A percentile compares a stretch with the other conserved stretches of the same genome.
These are phyloP conservation scores for Ogataea naganishii DNA, from an alignment of 805 yeast species.

Conservation along the genomic window DNA sequence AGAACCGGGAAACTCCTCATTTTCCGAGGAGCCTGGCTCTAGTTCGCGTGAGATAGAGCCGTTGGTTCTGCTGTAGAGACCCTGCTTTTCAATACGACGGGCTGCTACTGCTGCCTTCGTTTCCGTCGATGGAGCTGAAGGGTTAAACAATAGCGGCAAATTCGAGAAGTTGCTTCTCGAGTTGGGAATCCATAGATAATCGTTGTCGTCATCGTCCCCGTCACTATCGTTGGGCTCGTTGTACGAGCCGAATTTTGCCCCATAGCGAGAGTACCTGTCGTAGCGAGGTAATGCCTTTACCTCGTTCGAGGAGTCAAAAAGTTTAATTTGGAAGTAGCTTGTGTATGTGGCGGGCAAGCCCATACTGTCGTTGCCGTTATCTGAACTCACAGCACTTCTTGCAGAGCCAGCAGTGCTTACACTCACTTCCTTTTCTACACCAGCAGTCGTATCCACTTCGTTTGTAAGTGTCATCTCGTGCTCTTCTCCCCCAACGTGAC, in stretches of 20 bases:
- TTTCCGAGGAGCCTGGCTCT: not conserved
- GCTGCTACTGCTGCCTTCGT: not conserved
- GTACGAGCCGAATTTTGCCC: constrained; percentile 1
- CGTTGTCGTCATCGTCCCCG: constrained; percentile 18
- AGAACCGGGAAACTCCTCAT: too few relatives aligned
- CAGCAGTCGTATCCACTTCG: too few relatives aligned
- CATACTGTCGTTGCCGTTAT: too few relatives aligned
- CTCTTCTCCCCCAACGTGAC: too few relatives aligned
- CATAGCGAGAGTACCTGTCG: constrained; percentile 7
- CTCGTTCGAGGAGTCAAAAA: constrained; percentile 25
- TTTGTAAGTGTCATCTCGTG: too few relatives aligned
- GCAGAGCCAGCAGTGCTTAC: too few relatives aligned
- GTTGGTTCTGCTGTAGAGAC: not conserved
- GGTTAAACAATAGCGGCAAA: constrained; percentile 29
- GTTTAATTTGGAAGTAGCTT: constrained; percentile 39
- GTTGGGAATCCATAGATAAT: constrained; percentile 35
- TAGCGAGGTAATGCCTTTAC: constrained; percentile 12
- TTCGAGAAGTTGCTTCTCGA: constrained; percentile 30
- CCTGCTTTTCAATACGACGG: not conserved
- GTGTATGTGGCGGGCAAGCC: too few relatives aligned
- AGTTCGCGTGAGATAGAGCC: not conserved
- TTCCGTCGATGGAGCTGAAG: too few relatives aligned
- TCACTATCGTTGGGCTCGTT: constrained; percentile 2
- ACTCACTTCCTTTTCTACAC: too few relatives aligned
- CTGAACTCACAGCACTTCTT: too few relatives aligned